Evolutionary conservation across 2,329 filamentous ascomycete genomes (phyloP).

Genomic region (Colletotrichum euphorbiae): DNA sequence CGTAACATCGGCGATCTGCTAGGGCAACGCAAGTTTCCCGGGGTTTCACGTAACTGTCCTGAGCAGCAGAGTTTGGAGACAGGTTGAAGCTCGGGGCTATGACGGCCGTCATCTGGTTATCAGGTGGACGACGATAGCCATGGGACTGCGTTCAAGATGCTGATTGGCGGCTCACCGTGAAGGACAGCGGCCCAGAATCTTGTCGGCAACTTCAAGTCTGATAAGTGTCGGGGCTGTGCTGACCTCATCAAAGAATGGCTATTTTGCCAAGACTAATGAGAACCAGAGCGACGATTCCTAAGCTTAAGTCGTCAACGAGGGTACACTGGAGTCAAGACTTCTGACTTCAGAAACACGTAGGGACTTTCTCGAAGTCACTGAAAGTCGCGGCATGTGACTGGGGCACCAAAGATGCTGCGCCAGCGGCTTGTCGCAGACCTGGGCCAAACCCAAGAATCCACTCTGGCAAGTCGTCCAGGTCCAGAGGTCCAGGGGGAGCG

Average conservation of each 20-base stretch:
- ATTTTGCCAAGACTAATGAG: conserved; percentile 13
- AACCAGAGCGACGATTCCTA: background rate
- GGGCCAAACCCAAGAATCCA: conserved; percentile 16
- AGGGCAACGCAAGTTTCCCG: background rate
- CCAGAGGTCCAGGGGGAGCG: conserved; percentile 1
- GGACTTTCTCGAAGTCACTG: conserved; percentile 27
- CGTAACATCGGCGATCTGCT: background rate
- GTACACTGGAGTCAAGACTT: background rate
- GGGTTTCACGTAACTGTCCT: background rate
- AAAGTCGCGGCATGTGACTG: conserved; percentile 12
- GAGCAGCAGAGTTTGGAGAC: background rate
- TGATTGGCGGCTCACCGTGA: conserved; percentile 10
- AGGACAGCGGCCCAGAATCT: background rate
- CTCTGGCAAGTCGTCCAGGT: conserved; percentile 5
- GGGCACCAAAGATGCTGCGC: conserved; percentile 21
- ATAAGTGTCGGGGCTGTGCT: conserved; percentile 5
- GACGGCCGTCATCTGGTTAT: conserved; percentile 17
- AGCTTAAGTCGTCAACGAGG: background rate
- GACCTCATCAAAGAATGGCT: conserved; percentile 1
- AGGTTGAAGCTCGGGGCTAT: background rate
- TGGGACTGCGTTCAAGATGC: background rate
- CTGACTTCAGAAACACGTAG: conserved; percentile 9
- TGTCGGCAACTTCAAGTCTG: background rate
- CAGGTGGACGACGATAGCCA: background rate
- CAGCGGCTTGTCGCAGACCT: conserved; percentile 4